Conservation (phyloP, 2,329 filamentous ascomycete species). For the Neoascochyta sp. region DNA sequence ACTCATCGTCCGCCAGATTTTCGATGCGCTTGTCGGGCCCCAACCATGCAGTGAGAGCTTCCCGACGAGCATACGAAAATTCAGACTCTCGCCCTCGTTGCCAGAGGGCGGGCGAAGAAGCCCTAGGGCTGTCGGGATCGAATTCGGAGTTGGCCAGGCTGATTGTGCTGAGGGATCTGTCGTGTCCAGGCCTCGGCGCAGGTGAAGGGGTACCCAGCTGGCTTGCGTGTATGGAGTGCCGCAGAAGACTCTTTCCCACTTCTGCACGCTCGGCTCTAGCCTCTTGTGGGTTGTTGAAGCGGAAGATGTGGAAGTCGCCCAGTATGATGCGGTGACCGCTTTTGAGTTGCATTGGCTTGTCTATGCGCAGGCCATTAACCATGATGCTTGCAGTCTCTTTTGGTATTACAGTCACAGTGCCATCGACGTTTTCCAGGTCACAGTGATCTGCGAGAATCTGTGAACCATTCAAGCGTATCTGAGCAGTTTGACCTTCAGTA, state of each 20-base stretch:
- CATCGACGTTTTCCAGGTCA: slow-evolving; percentile 88
- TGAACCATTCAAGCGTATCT: slow-evolving; percentile 90
- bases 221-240: slow-evolving; percentile 69
- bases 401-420: slow-evolving; percentile 85
- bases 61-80: slow-evolving; percentile 88
- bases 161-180: slow-evolving; percentile 60
- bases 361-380: slow-evolving; percentile 91
- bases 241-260: slow-evolving; percentile 68
- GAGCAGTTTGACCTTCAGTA: slow-evolving; percentile 68
- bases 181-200: slow-evolving; percentile 63
- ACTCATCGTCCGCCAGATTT: slow-evolving; percentile 85
- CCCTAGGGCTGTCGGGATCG: slow-evolving; percentile 66
- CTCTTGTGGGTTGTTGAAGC: slow-evolving; percentile 97
- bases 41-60: slow-evolving; percentile 87
- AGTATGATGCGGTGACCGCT: slow-evolving; percentile 94
- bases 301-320: slow-evolving; percentile 97
- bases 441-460: slow-evolving; percentile 92
- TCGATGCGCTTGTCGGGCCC: slow-evolving; percentile 90
- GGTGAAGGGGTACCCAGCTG: slow-evolving; percentile 65
- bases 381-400: slow-evolving; percentile 92
- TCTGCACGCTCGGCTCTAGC: slow-evolving; percentile 88
- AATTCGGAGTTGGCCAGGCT: slow-evolving; percentile 77
- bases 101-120: slow-evolving; percentile 73
- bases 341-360: slow-evolving; percentile 78
- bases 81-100: slow-evolving; percentile 74